Evolutionary conservation across 345 rosid genomes (phyloP).

Genomic region (Angophora floribunda): DNA sequence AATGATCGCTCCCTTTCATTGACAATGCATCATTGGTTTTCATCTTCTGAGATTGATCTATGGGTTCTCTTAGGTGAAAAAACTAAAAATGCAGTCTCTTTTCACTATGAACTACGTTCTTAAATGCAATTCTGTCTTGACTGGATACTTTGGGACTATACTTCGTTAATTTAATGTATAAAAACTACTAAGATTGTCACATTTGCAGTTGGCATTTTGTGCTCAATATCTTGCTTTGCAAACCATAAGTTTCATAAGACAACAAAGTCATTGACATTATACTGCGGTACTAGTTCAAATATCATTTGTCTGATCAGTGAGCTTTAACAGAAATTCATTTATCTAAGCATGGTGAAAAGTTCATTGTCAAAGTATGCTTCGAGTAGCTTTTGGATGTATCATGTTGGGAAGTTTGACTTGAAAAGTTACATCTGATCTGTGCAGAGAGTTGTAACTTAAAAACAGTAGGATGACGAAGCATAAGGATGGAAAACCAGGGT

Average conservation of each 20-base stretch:
- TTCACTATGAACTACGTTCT: neutral
- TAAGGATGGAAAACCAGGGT: conserved; percentile 66
- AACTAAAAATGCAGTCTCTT: neutral
- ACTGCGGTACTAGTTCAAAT: neutral
- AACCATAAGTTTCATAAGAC: neutral
- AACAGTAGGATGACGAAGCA: conserved; percentile 48
- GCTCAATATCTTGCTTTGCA: neutral
- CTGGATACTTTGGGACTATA: neutral
- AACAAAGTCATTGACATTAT: neutral
- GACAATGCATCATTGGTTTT: neutral
- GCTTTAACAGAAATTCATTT: neutral
- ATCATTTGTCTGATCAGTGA: neutral
- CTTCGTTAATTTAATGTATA: neutral
- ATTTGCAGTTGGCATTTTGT: neutral
- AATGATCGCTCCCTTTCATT: neutral
- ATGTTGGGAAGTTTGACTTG: neutral
- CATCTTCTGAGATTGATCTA: neutral
- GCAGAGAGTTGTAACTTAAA: neutral
- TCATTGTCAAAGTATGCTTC: neutral
- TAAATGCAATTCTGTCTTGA: neutral
- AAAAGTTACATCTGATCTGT: conserved; percentile 35
- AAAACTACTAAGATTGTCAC: neutral
- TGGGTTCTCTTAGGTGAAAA: neutral
- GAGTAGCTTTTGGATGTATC: neutral
- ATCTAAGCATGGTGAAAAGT: neutral